phyloP scores from a whole-genome alignment of 305 asterid species.

The Fraxinus nigra region DNA sequence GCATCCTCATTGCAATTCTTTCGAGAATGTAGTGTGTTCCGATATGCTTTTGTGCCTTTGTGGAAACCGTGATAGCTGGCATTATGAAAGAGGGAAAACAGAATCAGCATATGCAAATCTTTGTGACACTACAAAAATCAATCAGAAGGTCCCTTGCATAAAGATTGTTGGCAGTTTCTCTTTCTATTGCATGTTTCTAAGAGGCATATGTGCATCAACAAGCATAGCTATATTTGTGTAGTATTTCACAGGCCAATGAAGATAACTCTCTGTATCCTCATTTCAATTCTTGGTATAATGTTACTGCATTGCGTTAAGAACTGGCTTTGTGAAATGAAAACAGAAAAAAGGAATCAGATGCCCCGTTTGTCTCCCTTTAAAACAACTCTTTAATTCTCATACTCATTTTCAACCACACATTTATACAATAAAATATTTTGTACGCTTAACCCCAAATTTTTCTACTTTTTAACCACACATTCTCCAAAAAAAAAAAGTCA shows the following conservation, averaged over 20 bases:
- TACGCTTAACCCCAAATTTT: not conserved
- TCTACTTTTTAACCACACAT: not conserved
- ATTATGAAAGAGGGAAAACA: not conserved
- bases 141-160: not conserved
- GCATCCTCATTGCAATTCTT: conserved; percentile 24
- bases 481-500: not conserved
- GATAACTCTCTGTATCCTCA: not conserved
- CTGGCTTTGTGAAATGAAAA: not conserved
- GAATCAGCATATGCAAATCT: not conserved
- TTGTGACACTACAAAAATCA: conserved; percentile 10
- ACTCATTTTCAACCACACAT: not conserved
- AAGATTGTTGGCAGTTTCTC: not conserved
- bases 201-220: not conserved
- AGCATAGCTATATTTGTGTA: not conserved
- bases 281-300: not conserved
- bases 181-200: not conserved
- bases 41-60: conserved; percentile 14
- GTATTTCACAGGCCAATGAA: not conserved
- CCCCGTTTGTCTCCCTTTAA: not conserved
- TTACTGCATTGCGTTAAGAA: not conserved
- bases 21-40: not conserved
- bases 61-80: conserved; percentile 24
- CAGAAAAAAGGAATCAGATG: not conserved
- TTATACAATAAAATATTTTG: not conserved
- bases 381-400: not conserved